A percentile compares a stretch with the other conserved stretches of the same genome.
Evolutionary conservation across 164 flowering plant species (phyloP).

Genomic region (Piper betle): DNA sequence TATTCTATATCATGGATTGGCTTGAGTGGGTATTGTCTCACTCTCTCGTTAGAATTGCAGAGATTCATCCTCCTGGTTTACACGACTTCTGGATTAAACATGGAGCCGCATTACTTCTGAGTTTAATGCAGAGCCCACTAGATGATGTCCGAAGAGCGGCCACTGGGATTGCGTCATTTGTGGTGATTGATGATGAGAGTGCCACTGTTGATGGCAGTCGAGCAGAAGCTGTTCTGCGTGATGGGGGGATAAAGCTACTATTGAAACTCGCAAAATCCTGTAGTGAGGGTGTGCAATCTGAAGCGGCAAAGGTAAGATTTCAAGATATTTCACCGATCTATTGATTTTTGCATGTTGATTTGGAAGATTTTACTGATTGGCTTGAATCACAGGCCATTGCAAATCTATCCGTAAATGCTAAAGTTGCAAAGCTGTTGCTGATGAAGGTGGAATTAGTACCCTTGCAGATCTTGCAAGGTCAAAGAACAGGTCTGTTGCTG

Average conservation of each 20-base stretch:
- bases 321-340: background rate
- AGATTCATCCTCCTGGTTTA: conserved; percentile 56
- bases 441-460: conserved; percentile 82
- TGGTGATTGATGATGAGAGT: conserved; percentile 91
- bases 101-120: conserved; percentile 67
- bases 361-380: background rate
- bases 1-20: conserved; percentile 73
- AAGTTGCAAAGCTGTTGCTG: conserved; percentile 94
- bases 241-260: conserved; percentile 83
- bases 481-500: conserved; percentile 90
- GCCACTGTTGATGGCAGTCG: conserved; percentile 72
- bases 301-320: conserved; percentile 77
- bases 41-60: conserved; percentile 75
- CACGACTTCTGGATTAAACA: conserved; percentile 84
- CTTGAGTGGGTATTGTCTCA: conserved; percentile 82
- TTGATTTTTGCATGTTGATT: background rate
- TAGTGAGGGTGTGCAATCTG: conserved; percentile 92
- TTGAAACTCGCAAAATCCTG: conserved; percentile 72
- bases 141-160: conserved; percentile 99
- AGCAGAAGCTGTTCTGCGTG: conserved; percentile 86
- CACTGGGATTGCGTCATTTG: conserved; percentile 93
- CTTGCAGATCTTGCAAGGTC: conserved; percentile 87
- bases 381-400: conserved; percentile 63
- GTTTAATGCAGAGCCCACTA: conserved; percentile 71
- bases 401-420: conserved; percentile 83